Evolutionary conservation across 768 basidiomycete genomes (phyloP).

Genomic region (Phlebiopsis gigantea): DNA sequence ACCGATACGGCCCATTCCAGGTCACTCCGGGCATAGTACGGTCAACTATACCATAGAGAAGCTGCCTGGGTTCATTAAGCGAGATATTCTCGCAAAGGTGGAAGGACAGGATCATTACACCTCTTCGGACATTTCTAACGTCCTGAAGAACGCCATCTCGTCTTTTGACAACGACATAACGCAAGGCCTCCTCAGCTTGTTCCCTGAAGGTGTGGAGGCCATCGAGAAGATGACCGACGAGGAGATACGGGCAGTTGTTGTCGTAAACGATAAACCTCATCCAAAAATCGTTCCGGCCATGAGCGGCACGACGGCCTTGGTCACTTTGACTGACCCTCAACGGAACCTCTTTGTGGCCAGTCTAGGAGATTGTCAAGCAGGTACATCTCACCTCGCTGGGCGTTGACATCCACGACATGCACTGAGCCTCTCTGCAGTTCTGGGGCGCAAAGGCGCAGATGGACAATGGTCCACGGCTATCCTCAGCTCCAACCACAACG

Average conservation of each 20-base stretch:
- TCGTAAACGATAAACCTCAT: slow-evolving; percentile 33
- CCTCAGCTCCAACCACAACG: slow-evolving; percentile 48
- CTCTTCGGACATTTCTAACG: slow-evolving; percentile 29
- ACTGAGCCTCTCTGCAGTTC: slow-evolving; percentile 27
- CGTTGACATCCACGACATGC: background rate
- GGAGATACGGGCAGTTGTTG: slow-evolving; percentile 45
- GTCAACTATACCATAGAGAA: slow-evolving; percentile 36
- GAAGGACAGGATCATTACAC: slow-evolving; percentile 15
- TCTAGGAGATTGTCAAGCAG: slow-evolving; percentile 51
- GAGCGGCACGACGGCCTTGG: slow-evolving; percentile 46
- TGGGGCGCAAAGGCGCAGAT: slow-evolving; percentile 30
- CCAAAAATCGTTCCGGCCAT: slow-evolving; percentile 39
- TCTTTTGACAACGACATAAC: slow-evolving; percentile 38
- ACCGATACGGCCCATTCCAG: background rate
- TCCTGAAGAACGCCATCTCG: slow-evolving; percentile 32
- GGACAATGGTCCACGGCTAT: slow-evolving; percentile 35
- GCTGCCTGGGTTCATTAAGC: slow-evolving; percentile 34
- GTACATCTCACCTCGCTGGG: slow-evolving; percentile 21
- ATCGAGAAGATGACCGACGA: slow-evolving; percentile 42
- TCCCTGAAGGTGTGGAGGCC: slow-evolving; percentile 53
- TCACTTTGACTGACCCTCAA: slow-evolving; percentile 40
- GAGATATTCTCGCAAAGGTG: slow-evolving; percentile 24
- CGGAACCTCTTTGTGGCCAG: slow-evolving; percentile 51
- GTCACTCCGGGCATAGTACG: slow-evolving; percentile 37
- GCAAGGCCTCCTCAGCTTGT: slow-evolving; percentile 35